A percentile compares a stretch with the other conserved stretches of the same genome.
Conservation (phyloP, 306 rosid species). For the Parietaria judaica region DNA sequence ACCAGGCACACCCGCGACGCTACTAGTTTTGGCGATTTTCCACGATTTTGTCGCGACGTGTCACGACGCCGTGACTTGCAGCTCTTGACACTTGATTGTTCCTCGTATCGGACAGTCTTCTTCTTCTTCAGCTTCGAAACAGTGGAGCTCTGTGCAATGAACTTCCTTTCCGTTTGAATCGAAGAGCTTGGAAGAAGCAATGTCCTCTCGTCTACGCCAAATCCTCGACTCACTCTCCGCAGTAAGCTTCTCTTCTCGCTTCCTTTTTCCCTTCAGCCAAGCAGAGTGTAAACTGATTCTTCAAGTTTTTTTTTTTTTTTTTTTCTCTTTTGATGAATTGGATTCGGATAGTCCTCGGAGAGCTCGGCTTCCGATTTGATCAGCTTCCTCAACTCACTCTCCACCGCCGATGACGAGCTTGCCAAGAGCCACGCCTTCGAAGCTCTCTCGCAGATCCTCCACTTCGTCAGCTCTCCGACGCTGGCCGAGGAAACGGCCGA, state of each 20-base stretch:
- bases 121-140: constrained; percentile 1
- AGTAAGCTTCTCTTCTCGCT: constrained; percentile 23
- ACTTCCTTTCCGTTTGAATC: too few relatives aligned
- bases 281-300: too few relatives aligned
- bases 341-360: constrained; percentile 20
- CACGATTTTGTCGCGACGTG: too few relatives aligned
- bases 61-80: too few relatives aligned
- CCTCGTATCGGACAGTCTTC: too few relatives aligned
- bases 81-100: too few relatives aligned
- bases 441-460: constrained; percentile 44
- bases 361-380: constrained; percentile 38
- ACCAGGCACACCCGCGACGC: too few relatives aligned
- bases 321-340: constrained; percentile 1
- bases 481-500: constrained; percentile 52
- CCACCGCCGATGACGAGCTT: constrained; percentile 39
- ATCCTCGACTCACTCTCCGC: constrained; percentile 47
- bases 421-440: constrained; percentile 32
- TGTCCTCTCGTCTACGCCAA: constrained; percentile 33
- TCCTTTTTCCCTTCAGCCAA: too few relatives aligned
- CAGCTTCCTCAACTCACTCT: constrained; percentile 41
- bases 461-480: constrained; percentile 46
- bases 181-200: background rate
- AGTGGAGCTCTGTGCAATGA: background rate
- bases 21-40: too few relatives aligned
- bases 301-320: background rate